Percentiles rank a stretch among this genome's conserved stretches.
Conservation (phyloP, 2,329 filamentous ascomycete species). For the Fusarium secorum region DNA sequence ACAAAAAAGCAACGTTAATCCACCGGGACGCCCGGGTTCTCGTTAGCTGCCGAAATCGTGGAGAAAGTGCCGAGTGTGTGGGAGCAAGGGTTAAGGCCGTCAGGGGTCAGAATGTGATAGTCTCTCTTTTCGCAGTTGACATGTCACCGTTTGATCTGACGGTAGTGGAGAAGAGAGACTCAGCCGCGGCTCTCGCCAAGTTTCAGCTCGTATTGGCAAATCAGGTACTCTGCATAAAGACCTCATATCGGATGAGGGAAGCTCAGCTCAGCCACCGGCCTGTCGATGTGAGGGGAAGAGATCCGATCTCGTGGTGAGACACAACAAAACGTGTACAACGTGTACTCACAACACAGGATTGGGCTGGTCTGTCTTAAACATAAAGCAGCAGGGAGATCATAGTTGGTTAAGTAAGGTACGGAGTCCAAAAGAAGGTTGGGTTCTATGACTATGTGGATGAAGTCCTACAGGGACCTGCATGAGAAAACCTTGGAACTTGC, state of each 20-base stretch:
- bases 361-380: conserved; percentile 10
- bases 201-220: conserved; percentile 5
- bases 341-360: background rate
- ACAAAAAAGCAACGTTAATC: conserved; percentile 9
- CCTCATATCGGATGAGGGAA: conserved; percentile 2
- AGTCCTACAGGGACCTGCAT: conserved; percentile 6
- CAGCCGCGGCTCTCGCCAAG: background rate
- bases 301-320: conserved; percentile 12
- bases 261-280: conserved; percentile 13
- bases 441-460: conserved; percentile 16
- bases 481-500: conserved; percentile 6
- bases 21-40: conserved; percentile 18
- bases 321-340: conserved; percentile 18
- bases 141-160: conserved; percentile 1
- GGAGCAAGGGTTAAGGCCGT: conserved; percentile 2
- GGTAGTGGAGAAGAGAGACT: conserved; percentile 1
- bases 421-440: background rate
- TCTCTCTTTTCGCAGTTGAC: conserved; percentile 23
- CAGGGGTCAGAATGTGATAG: conserved; percentile 23
- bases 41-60: conserved; percentile 24
- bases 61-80: conserved; percentile 19
- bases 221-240: conserved; percentile 1
- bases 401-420: background rate
- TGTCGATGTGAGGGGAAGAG: conserved; percentile 13
- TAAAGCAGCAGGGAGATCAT: background rate